phyloP scores from a whole-genome alignment of 805 yeast genomes.

The Pichia rugopelliculosa region DNA sequence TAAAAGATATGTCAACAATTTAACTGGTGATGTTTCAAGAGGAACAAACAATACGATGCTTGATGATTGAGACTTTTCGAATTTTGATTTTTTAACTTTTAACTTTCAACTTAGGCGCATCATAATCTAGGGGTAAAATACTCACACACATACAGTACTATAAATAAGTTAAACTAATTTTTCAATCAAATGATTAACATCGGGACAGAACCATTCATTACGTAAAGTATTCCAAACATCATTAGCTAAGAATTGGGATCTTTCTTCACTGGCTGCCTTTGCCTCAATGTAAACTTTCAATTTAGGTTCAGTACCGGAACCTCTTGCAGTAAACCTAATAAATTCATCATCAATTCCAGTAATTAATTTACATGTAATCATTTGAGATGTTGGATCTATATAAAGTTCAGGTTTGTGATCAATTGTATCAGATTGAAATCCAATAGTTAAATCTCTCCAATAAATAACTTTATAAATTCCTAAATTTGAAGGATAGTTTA shows the following conservation, averaged over 20 bases:
- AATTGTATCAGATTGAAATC: slow-evolving; percentile 64
- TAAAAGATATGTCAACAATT: too few species aligned
- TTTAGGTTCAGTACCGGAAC: slow-evolving; percentile 96
- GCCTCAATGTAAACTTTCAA: slow-evolving; percentile 89
- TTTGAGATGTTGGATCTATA: slow-evolving; percentile 65
- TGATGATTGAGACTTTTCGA: too few species aligned
- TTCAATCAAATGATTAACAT: slow-evolving; percentile 32
- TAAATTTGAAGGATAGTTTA: slow-evolving; percentile 38
- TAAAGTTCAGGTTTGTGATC: slow-evolving; percentile 61
- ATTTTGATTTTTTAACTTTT: too few species aligned
- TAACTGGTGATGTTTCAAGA: too few species aligned
- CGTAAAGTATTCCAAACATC: slow-evolving; percentile 50
- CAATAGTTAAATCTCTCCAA: slow-evolving; percentile 83
- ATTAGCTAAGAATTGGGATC: slow-evolving; percentile 47
- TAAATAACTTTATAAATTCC: slow-evolving; percentile 51
- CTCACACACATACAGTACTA: too few species aligned
- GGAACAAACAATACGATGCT: too few species aligned
- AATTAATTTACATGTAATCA: slow-evolving; percentile 64
- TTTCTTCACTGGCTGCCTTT: slow-evolving; percentile 35
- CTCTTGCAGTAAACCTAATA: slow-evolving; percentile 78
- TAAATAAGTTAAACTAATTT: neutral
- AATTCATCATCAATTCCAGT: slow-evolving; percentile 20
- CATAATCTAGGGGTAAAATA: too few species aligned
- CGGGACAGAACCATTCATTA: slow-evolving; percentile 69
- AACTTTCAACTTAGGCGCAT: too few species aligned